Evolutionary conservation across 2,329 filamentous ascomycete genomes (phyloP).

Genomic region (Fusarium sororula): DNA sequence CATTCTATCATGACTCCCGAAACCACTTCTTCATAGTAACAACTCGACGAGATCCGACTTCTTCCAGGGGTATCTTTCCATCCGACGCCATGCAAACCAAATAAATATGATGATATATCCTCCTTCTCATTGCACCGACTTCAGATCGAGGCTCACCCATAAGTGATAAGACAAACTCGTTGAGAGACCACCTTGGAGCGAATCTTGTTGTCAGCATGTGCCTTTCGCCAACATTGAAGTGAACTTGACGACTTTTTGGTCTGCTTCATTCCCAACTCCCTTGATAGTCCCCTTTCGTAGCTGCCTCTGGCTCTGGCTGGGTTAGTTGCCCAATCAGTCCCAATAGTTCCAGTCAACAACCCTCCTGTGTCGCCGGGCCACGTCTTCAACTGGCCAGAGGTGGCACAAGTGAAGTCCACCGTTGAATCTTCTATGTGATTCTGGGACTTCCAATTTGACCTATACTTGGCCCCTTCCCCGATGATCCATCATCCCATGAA

Average conservation of each 20-base stretch:
- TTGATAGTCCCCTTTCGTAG: too few relatives aligned
- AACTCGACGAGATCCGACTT: too few relatives aligned
- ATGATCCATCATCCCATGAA: too few relatives aligned
- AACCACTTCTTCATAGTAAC: too few relatives aligned
- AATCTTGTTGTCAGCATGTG: not conserved
- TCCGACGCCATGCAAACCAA: not conserved
- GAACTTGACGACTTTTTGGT: not conserved
- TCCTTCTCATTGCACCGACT: rapidly evolving
- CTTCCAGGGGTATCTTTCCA: not conserved
- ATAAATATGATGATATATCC: not conserved
- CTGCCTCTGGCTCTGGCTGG: not conserved
- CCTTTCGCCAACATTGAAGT: not conserved
- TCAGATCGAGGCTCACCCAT: rapidly evolving
- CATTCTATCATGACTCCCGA: too few relatives aligned
- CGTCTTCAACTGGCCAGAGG: not conserved
- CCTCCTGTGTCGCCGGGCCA: too few relatives aligned
- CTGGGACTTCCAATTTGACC: too few relatives aligned
- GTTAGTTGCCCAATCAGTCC: rapidly evolving
- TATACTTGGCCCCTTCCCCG: rapidly evolving
- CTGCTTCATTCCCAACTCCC: not conserved
- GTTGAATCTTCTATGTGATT: too few relatives aligned
- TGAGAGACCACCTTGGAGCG: not conserved
- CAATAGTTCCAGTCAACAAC: too few relatives aligned
- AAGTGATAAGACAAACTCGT: rapidly evolving
- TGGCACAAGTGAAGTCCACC: too few relatives aligned